Percentiles rank a stretch among this genome's conserved stretches.
phyloP scores from a whole-genome alignment of 1,284 basidiomycete genomes.

The Heliocybe sulcata region DNA sequence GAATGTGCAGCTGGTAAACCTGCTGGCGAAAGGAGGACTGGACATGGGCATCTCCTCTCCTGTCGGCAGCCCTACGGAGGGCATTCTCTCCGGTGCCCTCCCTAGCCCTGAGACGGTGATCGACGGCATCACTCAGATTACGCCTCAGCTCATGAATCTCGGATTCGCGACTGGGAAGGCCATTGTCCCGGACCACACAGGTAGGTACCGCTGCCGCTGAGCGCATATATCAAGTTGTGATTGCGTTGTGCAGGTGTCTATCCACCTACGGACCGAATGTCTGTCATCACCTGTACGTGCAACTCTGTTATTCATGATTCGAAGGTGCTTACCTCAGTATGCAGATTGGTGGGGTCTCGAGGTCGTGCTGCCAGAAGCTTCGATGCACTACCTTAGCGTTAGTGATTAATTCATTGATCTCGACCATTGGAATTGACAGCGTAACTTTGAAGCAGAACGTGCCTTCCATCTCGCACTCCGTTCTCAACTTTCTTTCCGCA shows the following conservation, averaged over 20 bases:
- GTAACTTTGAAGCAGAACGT: slow-evolving; percentile 30
- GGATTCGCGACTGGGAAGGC: slow-evolving; percentile 68
- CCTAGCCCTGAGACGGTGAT: slow-evolving; percentile 68
- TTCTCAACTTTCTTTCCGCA: slow-evolving; percentile 68
- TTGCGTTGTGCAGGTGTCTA: slow-evolving; percentile 42
- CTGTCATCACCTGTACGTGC: slow-evolving; percentile 65
- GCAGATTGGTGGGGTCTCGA: slow-evolving; percentile 84
- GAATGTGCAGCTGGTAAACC: slow-evolving; percentile 51
- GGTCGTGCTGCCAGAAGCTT: slow-evolving; percentile 60
- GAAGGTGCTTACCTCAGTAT: slow-evolving; percentile 3
- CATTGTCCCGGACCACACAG: slow-evolving; percentile 61
- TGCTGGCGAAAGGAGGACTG: slow-evolving; percentile 35
- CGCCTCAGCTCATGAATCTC: slow-evolving; percentile 68
- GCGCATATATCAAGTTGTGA: not conserved
- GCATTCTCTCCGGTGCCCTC: slow-evolving; percentile 62
- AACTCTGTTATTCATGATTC: not conserved
- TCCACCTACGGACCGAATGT: slow-evolving; percentile 71
- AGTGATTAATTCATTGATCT: slow-evolving; percentile 15
- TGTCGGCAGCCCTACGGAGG: slow-evolving; percentile 32
- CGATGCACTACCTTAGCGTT: slow-evolving; percentile 52
- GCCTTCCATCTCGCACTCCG: slow-evolving; percentile 51
- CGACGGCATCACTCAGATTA: slow-evolving; percentile 60
- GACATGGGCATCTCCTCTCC: slow-evolving; percentile 58
- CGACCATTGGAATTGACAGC: not conserved
- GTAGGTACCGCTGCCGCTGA: slow-evolving; percentile 18